Base-by-base conservation (phyloP, 2,329 filamentous ascomycete genomes). In the Cladophialophora carrionii region DNA sequence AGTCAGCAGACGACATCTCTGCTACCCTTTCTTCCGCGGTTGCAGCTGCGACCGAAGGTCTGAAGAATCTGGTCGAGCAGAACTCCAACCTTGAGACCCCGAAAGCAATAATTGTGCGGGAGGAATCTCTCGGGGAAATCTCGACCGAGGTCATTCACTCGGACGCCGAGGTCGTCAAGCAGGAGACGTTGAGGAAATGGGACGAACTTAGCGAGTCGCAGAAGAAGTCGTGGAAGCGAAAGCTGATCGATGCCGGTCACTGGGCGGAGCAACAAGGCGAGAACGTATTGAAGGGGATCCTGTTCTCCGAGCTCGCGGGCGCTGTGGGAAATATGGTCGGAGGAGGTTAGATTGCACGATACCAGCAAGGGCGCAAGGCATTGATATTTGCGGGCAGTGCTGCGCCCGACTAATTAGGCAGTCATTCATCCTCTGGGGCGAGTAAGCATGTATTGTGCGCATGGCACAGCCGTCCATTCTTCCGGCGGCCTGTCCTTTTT, bases 211-310 rank as follows among this genome's bases (percentile, higher is more conserved):
- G 81, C 5, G 79, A 83, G 12, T 78, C 84, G 61, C 85, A 93
- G 76, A 85, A 85, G 74, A 78, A 81, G 58, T 79, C 81, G 20
- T 96, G 92, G 92, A 91, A 87, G 78, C 77, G 84, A 70, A 85
- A 83, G 73, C 81, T 96, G 41, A 81, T 81, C 62, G 82, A 88
- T 61, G 88, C 90, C 0, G 91, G 91, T 0, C 86, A 92, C 69
- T 96, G 91, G 91, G 85, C 85, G n/a, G 87, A 88, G 74, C 83
- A 86, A 43, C 90, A 94, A 81, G 90, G 90, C 2, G 91, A 94
- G 79, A 83, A 82, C 9, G 85, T 95, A 32, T 84, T 96, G 71
- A 87, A 88, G 77, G 90, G 90, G 2, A 85, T 96, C 34, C 79
- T 96, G 68, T 96, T 96, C 77, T 85, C 87, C 22, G 85, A 92